Evolutionary conservation across 2,329 filamentous ascomycete genomes (phyloP), one percentile per base, ranked within the genome.

Genomic region (Tolypocladium amazonense): DNA sequence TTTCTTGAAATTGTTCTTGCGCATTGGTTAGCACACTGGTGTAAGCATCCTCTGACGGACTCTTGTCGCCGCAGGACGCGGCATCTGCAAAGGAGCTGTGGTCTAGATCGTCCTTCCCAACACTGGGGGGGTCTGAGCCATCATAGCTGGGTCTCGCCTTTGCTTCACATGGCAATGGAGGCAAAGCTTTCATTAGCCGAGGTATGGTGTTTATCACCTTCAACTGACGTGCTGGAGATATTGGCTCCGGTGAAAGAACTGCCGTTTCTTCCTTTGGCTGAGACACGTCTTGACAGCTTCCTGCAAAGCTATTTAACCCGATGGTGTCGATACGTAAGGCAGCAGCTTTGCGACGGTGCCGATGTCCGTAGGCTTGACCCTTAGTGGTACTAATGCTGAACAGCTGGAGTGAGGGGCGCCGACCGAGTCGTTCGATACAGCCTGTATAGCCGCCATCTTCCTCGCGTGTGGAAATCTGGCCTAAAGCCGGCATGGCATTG

Each of bases 111-210:
- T 56, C 47, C 14, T 41, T 56, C 18, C 15, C 37, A 7, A 12
- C 33, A 33, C 47, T 20, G 9, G 20, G 25, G 5, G 23, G 14
- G 7, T n/a, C 12, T 11, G 55, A 30, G 20, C 47, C 45, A 33
- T 57, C 43, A 3, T 54, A 59, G 12, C 58, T 59, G 30, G 53
- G 58, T 14, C 41, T 52, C 47, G 30, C 45, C 14, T 59, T 53
- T 14, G 60, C 60, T 39, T 72, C 69, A 5, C 67, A 67, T 4
- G 79, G 79, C 9, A 81, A 63, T 18, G 76, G 71, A 18, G 80
- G 80, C 50, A 82, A 64, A 27, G 77, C 75, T 65, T 83, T 82
- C 79, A 82, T 82, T 18, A 82, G 68, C 47, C 76, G 75, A 8
- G 80, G 77, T 57, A 80, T 78, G 62, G 77, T 81, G 62, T 77